Evolutionary conservation across 768 basidiomycete species (phyloP), one percentile per base, ranked within the genome.

Genomic region (Scleroderma bovista): DNA sequence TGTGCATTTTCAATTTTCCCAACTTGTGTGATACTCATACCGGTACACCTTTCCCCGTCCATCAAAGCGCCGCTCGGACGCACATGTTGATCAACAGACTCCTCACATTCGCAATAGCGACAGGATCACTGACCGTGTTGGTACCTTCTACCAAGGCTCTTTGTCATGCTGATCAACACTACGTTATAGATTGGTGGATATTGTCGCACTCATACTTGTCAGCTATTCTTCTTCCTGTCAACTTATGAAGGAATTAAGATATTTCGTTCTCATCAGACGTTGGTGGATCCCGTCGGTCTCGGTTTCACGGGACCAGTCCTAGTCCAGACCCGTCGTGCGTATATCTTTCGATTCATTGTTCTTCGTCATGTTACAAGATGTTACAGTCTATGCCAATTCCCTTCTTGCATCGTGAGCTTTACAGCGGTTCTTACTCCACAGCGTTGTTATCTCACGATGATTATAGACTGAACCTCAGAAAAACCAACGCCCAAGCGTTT

Each of bases 351-450:
- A n/a, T 24, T 19, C 45, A 23, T 15, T 23, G n/a, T 29, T 4
- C 15, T 29, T 4, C 31, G 20, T 42, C 4, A 22, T 45, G 13
- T 9, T 8, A 9, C 24, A 32, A 23, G n/a, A 15, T n/a, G 19
- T 16, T 8, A 20, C 17, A 64, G 64, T 65, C 10, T 65, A 65
- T 10, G 61, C 64, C 40, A 65, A 65, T 47, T 66, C 63, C 26
- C 56, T 65, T 36, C 55, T 65, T 23, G 52, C 60, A 47, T 65
- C 61, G 63, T 65, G 19, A 41, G 58, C 53, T n/a, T 34, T 1
- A n/a, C 22, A 20, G 17, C 6, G 17, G 8, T 8, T 13, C 6
- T 15, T 3, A 10, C 34, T 10, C 39, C 17, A 37, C 12, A 16
- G 9, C 34, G 24, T 36, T 32, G 3, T 36, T 13, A 9, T 6